phyloP scores from a whole-genome alignment of 768 basidiomycete species.

The Mycena rosella region DNA sequence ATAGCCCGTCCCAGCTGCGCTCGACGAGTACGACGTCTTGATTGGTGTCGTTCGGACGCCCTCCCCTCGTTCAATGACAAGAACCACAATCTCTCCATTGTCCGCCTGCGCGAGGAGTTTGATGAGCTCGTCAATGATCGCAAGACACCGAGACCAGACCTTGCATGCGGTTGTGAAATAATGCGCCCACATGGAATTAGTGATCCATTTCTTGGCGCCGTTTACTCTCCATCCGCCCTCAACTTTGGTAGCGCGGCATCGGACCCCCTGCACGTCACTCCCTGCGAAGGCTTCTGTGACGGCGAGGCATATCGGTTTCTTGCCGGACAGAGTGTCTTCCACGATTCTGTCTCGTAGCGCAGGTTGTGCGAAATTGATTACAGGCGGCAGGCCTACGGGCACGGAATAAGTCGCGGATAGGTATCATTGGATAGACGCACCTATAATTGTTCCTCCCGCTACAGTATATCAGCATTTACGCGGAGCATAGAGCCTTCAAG shows the following conservation, averaged over 20 bases:
- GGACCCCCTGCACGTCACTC: slow-evolving; percentile 82
- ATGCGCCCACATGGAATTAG: slow-evolving; percentile 19
- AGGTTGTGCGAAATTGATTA: slow-evolving; percentile 83
- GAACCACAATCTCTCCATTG: slow-evolving; percentile 75
- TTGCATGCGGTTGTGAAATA: slow-evolving; percentile 7
- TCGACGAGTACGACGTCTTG: slow-evolving; percentile 84
- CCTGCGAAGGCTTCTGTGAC: slow-evolving; percentile 93
- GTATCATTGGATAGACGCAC: not conserved
- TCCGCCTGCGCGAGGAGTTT: not conserved
- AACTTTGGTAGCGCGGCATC: slow-evolving; percentile 80
- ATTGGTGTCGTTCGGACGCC: slow-evolving; percentile 89
- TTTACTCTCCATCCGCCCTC: slow-evolving; percentile 90
- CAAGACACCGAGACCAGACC: not conserved
- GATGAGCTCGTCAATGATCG: not conserved
- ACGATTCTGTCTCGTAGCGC: slow-evolving; percentile 67
- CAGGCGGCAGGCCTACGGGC: slow-evolving; percentile 76
- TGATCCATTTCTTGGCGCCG: slow-evolving; percentile 52
- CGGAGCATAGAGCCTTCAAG: not conserved
- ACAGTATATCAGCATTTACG: not conserved
- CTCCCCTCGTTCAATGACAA: slow-evolving; percentile 85
- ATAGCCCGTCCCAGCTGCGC: slow-evolving; percentile 83
- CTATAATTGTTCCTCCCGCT: slow-evolving; percentile 77
- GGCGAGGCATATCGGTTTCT: slow-evolving; percentile 87
- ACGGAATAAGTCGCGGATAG: not conserved
- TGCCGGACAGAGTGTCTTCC: slow-evolving; percentile 75